A percentile compares a stretch with the other conserved stretches of the same genome.
Evolutionary conservation across 176 grass and related monocot species (phyloP).

Genomic region (Oryza glumipatula): DNA sequence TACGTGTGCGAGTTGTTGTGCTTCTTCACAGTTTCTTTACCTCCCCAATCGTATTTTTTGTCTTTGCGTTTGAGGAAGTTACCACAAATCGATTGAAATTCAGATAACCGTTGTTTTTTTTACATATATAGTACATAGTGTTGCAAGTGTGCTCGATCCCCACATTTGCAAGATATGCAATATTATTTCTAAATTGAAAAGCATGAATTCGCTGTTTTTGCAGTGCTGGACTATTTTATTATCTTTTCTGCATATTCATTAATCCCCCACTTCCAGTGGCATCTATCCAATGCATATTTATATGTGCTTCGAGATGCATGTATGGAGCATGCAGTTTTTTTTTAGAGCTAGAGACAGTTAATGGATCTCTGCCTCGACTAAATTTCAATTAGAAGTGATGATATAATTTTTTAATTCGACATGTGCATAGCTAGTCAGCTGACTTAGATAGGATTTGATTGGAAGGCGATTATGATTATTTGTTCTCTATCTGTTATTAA

Average conservation of each 20-base stretch:
- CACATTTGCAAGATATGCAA: not conserved
- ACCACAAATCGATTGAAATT: not conserved
- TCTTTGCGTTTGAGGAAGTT: not conserved
- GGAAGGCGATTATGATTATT: not conserved
- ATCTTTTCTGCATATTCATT: conserved; percentile 4
- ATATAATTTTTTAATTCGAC: not conserved
- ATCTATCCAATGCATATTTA: not conserved
- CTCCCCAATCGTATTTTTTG: not conserved
- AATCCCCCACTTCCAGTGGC: not conserved
- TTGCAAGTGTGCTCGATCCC: not conserved
- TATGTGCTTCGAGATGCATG: conserved; percentile 12
- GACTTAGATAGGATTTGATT: not conserved
- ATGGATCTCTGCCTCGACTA: not conserved
- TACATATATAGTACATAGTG: not conserved
- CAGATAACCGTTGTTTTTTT: not conserved
- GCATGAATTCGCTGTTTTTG: not conserved
- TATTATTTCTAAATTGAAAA: not conserved
- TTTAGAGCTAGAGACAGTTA: not conserved
- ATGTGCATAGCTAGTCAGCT: not conserved
- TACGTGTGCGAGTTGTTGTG: not conserved
- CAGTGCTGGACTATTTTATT: not conserved
- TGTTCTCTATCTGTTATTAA: not conserved
- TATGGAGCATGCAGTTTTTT: not conserved
- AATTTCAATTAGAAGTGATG: not conserved
- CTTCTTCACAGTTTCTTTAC: not conserved